phyloP scores from a whole-genome alignment of 73 alveolate species.

The Paraurostyla sp. region DNA sequence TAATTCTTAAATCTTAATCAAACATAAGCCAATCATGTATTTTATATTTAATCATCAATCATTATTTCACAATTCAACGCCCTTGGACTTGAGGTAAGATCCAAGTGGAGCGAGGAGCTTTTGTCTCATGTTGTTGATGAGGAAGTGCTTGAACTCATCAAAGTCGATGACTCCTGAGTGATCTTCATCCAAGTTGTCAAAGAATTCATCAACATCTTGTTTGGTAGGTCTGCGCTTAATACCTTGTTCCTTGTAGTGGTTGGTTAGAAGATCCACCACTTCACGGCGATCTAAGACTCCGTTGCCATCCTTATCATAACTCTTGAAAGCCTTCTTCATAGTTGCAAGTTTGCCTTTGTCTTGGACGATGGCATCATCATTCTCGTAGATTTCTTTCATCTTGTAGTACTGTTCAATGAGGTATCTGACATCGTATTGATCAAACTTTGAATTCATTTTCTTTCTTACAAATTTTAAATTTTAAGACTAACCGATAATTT shows the following conservation, averaged over 20 bases:
- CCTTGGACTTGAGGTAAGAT: conserved; percentile 5
- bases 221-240: conserved; percentile 66
- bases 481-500: not conserved
- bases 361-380: conserved; percentile 32
- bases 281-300: conserved; percentile 81
- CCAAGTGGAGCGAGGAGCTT: conserved; percentile 57
- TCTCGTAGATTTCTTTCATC: conserved; percentile 53
- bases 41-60: too few species aligned
- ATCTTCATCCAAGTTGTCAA: conserved; percentile 74
- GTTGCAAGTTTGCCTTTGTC: conserved; percentile 47
- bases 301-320: conserved; percentile 81
- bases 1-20: not conserved
- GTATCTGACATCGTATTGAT: conserved; percentile 32
- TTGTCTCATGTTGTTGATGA: conserved; percentile 71
- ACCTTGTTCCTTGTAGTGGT: conserved; percentile 75
- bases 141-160: conserved; percentile 81
- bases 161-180: conserved; percentile 75
- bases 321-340: conserved; percentile 73
- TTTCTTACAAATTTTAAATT: too few species aligned
- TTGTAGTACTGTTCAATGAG: conserved; percentile 50
- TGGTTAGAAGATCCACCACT: conserved; percentile 63
- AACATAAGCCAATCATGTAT: not conserved
- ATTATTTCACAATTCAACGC: conserved; percentile 20
- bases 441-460: conserved; percentile 48
- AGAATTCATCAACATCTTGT: conserved; percentile 70